Evolutionary conservation across 106 monocot genomes (phyloP).

Genomic region (Triglochin maritima): DNA sequence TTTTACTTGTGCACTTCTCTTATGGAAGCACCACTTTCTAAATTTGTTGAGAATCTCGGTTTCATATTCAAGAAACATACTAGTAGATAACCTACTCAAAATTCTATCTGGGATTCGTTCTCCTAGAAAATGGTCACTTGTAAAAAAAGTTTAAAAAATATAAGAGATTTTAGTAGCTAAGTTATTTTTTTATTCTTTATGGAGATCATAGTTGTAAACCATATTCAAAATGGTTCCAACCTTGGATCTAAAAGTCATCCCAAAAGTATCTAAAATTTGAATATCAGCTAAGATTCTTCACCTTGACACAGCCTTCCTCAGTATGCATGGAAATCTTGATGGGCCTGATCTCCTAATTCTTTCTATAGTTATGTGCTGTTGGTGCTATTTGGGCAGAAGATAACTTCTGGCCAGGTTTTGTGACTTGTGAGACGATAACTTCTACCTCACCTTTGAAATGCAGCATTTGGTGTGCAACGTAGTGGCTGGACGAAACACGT

Average conservation of each 20-base stretch:
- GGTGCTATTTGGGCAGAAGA: neutral
- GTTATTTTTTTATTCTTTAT: too few species aligned
- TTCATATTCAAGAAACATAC: too few species aligned
- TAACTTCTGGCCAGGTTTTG: neutral
- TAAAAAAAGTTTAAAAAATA: too few species aligned
- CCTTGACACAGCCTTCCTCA: neutral
- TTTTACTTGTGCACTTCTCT: too few species aligned
- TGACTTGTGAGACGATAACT: neutral
- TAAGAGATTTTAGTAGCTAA: too few species aligned
- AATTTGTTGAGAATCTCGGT: too few species aligned
- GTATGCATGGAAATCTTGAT: neutral
- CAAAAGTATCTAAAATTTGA: neutral
- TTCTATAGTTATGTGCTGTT: neutral
- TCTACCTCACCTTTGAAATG: neutral
- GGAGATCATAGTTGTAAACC: too few species aligned
- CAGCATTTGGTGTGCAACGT: conserved; percentile 73
- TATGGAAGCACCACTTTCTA: too few species aligned
- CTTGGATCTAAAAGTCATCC: neutral
- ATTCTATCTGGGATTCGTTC: too few species aligned
- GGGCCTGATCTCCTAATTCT: neutral
- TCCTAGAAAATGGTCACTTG: too few species aligned
- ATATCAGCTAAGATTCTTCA: neutral
- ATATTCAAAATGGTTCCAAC: too few species aligned
- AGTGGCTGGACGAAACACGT: conserved; percentile 84
- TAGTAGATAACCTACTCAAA: too few species aligned